Base-by-base conservation (phyloP, 179 eudicot species). In the Corrigiola litoralis region DNA sequence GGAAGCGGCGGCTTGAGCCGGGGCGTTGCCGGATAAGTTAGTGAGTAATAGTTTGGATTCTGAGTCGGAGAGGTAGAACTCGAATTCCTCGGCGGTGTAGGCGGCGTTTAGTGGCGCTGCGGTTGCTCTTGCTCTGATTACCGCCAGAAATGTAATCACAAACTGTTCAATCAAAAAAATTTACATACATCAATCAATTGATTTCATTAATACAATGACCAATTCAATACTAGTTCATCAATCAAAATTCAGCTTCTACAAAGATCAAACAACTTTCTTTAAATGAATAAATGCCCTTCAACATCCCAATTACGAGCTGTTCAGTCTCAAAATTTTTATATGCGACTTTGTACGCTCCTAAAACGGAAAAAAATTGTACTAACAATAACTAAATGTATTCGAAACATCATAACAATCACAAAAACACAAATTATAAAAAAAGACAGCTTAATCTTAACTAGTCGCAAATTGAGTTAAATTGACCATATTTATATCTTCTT, bases 21-120 rank as follows among this genome's bases (percentile, higher is more conserved):
- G 55, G 17, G 55, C 76, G 60, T 87, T 82, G 7, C 95, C 95
- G 48, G 79, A 80, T 18, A 54, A 32, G 6, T 81, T 68, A 6
- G 95, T 85, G 1, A 87, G 8, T 7, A 87, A 80, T 9, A 87
- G 80, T 46, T 87, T 87, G 1, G 95, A 83, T 1, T 76, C 90
- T 1, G 95, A 87, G 73, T 87, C 90, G 0, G 86, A 87, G 1
- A 87, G 50, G 60, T 87, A 87, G 63, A 87, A 87, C 76, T 87
- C 88, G 70, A 87, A 87, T 51, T 85, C 95, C 4, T 87, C 95
- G 2, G 80, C 66, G 3, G 90, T 87, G 69, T 87, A 87, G 0
- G 95, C 95, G 63, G 84, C 38, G 65, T 87, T 87, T 1, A 87
- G 75, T 40, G 94, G 94, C 32, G 84, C 89, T 10, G 90, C 90